Percentiles rank a stretch among this genome's conserved stretches.
Conservation (phyloP, 371 early-diverging fungal species). For the Rhizomucor pusillus region DNA sequence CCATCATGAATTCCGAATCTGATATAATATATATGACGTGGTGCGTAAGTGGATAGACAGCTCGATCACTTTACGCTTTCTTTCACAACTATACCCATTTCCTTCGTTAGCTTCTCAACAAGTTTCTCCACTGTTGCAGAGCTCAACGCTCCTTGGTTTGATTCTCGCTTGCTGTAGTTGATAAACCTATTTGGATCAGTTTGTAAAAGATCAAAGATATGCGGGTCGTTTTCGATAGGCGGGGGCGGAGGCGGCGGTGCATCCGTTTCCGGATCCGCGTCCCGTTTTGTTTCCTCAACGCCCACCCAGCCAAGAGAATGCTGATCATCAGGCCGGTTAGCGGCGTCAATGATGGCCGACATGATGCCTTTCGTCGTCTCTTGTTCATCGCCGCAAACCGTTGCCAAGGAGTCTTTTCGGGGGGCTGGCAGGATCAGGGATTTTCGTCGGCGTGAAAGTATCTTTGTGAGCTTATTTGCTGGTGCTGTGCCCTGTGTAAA, state of each 20-base stretch:
- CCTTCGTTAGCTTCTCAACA: slow-evolving; percentile 58
- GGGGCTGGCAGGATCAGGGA: slow-evolving; percentile 9
- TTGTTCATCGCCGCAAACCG: neutral
- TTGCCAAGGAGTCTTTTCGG: neutral
- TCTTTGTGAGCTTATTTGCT: slow-evolving; percentile 26
- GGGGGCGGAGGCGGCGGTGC: slow-evolving; percentile 18
- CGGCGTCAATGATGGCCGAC: slow-evolving; percentile 30
- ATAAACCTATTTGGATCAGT: slow-evolving; percentile 23
- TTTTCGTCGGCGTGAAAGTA: slow-evolving; percentile 28
- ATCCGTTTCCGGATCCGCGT: neutral
- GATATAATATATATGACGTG: slow-evolving; percentile 1
- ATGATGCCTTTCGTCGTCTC: slow-evolving; percentile 21
- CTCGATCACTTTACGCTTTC: no score
- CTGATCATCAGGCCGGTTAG: slow-evolving; percentile 10
- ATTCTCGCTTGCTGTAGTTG: slow-evolving; percentile 37
- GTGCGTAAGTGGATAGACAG: no score
- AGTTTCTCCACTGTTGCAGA: slow-evolving; percentile 59
- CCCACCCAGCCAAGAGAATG: slow-evolving; percentile 24
- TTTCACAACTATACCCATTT: slow-evolving; percentile 56
- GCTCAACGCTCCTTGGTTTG: slow-evolving; percentile 20
- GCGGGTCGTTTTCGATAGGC: slow-evolving; percentile 46
- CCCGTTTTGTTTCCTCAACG: slow-evolving; percentile 18
- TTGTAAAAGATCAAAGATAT: slow-evolving; percentile 37
- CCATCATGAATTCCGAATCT: slow-evolving; percentile 46
- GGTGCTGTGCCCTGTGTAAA: slow-evolving; percentile 12